These are phyloP conservation scores for Leishmania mexicana DNA, from an alignment of 208 protist species.

Conservation along the genomic window DNA sequence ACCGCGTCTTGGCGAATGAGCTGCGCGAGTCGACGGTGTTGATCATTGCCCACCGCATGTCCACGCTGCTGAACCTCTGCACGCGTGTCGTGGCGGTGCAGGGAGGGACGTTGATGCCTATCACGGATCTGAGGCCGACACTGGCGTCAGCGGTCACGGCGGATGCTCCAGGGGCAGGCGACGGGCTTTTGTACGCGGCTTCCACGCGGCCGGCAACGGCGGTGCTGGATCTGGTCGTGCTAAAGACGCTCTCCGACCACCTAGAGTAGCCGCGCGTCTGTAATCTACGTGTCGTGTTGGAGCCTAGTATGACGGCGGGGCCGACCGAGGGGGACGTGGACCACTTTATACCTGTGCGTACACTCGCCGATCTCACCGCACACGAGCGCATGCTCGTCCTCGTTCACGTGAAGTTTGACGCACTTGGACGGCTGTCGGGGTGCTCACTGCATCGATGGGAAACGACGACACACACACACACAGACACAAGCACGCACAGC, in stretches of 20 bases:
- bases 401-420: neutral
- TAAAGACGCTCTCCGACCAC: constrained; percentile 30
- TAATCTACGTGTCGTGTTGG: neutral
- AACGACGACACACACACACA: neutral
- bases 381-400: neutral
- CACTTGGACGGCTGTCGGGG: neutral
- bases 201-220: neutral
- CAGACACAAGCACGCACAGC: neutral
- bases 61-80: constrained; percentile 91
- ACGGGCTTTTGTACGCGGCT: neutral
- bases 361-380: neutral
- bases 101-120: constrained; percentile 36
- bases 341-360: neutral
- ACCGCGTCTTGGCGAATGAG: constrained; percentile 78
- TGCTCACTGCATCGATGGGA: neutral
- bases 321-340: neutral
- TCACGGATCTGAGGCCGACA: constrained; percentile 20
- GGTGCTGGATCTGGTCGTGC: constrained; percentile 12
- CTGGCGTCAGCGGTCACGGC: neutral
- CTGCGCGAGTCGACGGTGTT: constrained; percentile 93
- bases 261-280: constrained; percentile 10
- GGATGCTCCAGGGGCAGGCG: neutral
- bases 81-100: constrained; percentile 85
- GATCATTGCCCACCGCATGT: constrained; percentile 94
- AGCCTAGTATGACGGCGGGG: neutral